Base-by-base conservation (phyloP, 2,329 filamentous ascomycete species). In the Penicillium griseofulvum region DNA sequence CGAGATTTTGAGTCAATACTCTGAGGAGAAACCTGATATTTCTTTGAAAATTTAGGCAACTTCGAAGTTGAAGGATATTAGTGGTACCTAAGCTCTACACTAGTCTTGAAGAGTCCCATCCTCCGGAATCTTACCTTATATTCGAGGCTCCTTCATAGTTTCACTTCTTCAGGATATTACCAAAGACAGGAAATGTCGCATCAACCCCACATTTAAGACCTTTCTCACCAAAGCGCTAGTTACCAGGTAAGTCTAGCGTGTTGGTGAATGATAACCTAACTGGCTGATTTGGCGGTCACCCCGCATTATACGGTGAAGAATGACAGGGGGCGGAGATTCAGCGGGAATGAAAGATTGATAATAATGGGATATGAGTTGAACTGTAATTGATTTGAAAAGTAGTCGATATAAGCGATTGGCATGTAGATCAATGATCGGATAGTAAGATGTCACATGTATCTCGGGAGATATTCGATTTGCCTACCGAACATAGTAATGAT, bases 301-400 rank as follows among this genome's bases (percentile, higher is more conserved):
- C 19, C 33, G 28, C 45, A 36, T 39, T 24, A 28, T 28, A 31
- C 46, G 19, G 24, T 55, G 36, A 34, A 34, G 14, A 34, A 34
- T 38, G 56, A 62, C 61, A 62, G 56, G 61, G 61, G 58, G 55
- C 60, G 60, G 61, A 49, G 39, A 64, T 54, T 61, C 44, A 54
- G 47, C 58, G n/a, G n/a, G n/a, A n/a, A n/a, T n/a, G n/a, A n/a
- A n/a, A n/a, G n/a, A n/a, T n/a, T n/a, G n/a, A n/a, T n/a, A n/a
- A n/a, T n/a, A n/a, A n/a, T n/a, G n/a, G n/a, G n/a, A n/a, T n/a
- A n/a, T n/a, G n/a, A n/a, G n/a, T n/a, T n/a, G n/a, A n/a, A n/a
- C n/a, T n/a, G n/a, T n/a, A n/a, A n/a, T n/a, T n/a, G 46, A 28
- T 16, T 31, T 11, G 2, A 33, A 33, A 16, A 39, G 6, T 19